These are phyloP conservation scores for Tolypocladium guangdongense DNA, from an alignment of 2,329 filamentous ascomycete species.

Conservation along the genomic window DNA sequence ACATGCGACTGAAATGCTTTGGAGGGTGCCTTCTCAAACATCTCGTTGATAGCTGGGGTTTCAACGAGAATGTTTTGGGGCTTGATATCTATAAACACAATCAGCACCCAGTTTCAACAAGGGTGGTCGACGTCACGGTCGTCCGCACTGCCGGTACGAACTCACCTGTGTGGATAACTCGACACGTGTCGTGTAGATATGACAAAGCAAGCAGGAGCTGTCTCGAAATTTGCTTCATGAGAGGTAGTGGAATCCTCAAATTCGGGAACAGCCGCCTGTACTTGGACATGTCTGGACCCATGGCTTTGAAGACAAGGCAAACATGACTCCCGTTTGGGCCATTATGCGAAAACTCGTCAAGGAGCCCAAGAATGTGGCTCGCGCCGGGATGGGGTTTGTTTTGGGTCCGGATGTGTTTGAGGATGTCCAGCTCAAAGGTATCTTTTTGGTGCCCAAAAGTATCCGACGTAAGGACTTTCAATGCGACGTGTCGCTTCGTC, in stretches of 20 bases:
- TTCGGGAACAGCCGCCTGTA: conserved; percentile 8
- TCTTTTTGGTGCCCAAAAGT: conserved; percentile 2
- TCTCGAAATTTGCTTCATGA: conserved; percentile 8
- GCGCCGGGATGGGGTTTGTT: background rate
- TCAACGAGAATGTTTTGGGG: conserved; percentile 14
- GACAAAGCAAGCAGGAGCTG: conserved; percentile 10
- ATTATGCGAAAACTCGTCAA: conserved; percentile 14
- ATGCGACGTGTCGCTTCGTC: conserved; percentile 13
- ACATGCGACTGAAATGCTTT: conserved; percentile 4
- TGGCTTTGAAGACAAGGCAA: conserved; percentile 19
- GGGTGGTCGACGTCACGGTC: too few relatives aligned
- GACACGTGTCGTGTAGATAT: conserved; percentile 10
- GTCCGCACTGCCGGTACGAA: background rate
- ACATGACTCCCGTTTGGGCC: conserved; percentile 19
- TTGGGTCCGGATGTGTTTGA: conserved; percentile 6
- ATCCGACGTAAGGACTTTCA: conserved; percentile 16
- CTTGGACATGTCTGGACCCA: conserved; percentile 14
- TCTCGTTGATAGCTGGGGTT: conserved; percentile 7
- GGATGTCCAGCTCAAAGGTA: conserved; percentile 10
- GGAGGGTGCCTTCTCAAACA: conserved; percentile 11
- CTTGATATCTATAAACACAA: conserved; percentile 11
- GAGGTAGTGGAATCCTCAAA: conserved; percentile 3
- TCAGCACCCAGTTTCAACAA: background rate
- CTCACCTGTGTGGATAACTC: conserved; percentile 13
- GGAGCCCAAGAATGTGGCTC: conserved; percentile 7